Conservation (phyloP, 805 yeast genomes). For the Metschnikowia reukaufii region DNA sequence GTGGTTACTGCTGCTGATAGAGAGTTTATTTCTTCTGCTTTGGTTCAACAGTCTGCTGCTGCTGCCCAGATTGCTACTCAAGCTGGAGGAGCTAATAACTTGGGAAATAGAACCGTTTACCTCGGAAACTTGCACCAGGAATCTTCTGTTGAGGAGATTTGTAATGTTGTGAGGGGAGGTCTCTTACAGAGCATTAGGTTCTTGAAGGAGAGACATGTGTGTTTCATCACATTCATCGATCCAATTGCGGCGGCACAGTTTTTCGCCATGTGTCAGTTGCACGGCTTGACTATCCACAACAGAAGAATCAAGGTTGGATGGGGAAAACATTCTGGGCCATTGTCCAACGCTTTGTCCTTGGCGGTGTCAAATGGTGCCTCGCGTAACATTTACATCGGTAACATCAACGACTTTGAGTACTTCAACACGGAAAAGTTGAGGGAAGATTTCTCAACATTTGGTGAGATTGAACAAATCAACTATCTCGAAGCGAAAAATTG, state of each 20-base stretch:
- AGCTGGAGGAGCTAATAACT: conserved; percentile 88
- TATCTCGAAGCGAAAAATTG: conserved; percentile 80
- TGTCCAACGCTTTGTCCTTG: conserved; percentile 78
- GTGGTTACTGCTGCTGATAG: conserved; percentile 68
- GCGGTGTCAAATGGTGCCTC: conserved; percentile 95
- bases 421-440: conserved; percentile 63
- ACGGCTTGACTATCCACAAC: conserved; percentile 83
- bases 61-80: conserved; percentile 96
- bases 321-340: conserved; percentile 96
- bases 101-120: conserved; percentile 92
- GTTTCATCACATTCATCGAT: conserved; percentile 93
- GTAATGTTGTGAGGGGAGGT: conserved; percentile 96
- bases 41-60: conserved; percentile 92
- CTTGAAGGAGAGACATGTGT: conserved; percentile 81
- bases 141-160: conserved; percentile 85
- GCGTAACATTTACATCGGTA: conserved; percentile 87
- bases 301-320: conserved; percentile 91
- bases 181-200: conserved; percentile 79
- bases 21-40: conserved; percentile 65
- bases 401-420: conserved; percentile 50
- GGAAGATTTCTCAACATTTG: conserved; percentile 74
- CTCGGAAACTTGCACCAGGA: conserved; percentile 88
- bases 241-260: conserved; percentile 98
- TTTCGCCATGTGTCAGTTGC: conserved; percentile 88
- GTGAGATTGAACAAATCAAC: conserved; percentile 94